A percentile compares a stretch with the other conserved stretches of the same genome.
Evolutionary conservation across 129 eudicot species (phyloP).

Genomic region (Glebionis coronaria): DNA sequence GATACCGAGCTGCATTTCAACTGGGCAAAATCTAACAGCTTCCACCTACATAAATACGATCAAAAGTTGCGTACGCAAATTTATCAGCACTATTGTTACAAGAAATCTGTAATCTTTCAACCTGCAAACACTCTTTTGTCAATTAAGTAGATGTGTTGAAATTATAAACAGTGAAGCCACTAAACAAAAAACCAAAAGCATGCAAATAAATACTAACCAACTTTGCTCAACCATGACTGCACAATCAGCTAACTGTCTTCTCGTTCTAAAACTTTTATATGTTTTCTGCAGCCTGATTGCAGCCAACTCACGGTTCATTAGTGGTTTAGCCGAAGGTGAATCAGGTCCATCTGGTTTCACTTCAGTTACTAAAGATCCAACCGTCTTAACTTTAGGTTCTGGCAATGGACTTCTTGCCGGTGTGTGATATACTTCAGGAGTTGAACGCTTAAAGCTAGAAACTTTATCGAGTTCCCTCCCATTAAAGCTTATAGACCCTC

Average conservation of each 20-base stretch:
- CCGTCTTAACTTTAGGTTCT: slow-evolving; percentile 16
- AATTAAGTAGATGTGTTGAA: not conserved
- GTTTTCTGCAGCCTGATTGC: slow-evolving; percentile 75
- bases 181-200: not conserved
- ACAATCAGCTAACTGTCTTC: slow-evolving; percentile 71
- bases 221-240: slow-evolving; percentile 77
- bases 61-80: not conserved
- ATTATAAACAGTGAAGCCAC: too few species aligned
- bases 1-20: slow-evolving; percentile 68
- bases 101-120: not conserved
- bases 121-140: not conserved
- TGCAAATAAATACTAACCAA: slow-evolving; percentile 44
- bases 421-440: slow-evolving; percentile 17
- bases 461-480: slow-evolving; percentile 34
- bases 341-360: slow-evolving; percentile 21
- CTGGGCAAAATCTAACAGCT: slow-evolving; percentile 71
- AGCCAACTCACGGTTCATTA: slow-evolving; percentile 41
- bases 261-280: slow-evolving; percentile 31
- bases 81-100: not conserved
- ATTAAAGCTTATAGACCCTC: slow-evolving; percentile 64
- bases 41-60: slow-evolving; percentile 54
- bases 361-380: slow-evolving; percentile 13
- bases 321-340: slow-evolving; percentile 18
- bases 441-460: slow-evolving; percentile 24
- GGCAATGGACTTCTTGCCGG: slow-evolving; percentile 11